A percentile compares a stretch with the other conserved stretches of the same genome.
Evolutionary conservation across 2,329 filamentous ascomycete genomes (phyloP).

Genomic region (Dactylonectria macrodidyma): DNA sequence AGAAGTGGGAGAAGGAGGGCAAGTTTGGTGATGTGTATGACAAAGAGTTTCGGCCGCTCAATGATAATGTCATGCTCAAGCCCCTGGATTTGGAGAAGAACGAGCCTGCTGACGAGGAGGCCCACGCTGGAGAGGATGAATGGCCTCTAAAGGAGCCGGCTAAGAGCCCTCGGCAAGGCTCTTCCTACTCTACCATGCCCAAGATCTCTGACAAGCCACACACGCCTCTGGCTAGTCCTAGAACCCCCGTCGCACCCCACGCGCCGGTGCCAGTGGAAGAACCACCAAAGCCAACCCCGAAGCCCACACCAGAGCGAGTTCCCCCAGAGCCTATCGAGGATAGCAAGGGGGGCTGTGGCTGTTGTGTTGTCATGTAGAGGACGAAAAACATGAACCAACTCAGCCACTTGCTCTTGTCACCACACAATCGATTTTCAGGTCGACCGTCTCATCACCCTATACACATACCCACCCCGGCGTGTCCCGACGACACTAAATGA

Average conservation of each 20-base stretch:
- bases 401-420: background rate
- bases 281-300: conserved; percentile 33
- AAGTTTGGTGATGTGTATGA: conserved; percentile 90
- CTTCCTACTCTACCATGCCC: conserved; percentile 76
- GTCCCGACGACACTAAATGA: conserved; percentile 46
- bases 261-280: conserved; percentile 42
- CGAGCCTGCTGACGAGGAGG: conserved; percentile 29
- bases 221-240: conserved; percentile 61
- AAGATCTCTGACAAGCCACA: conserved; percentile 62
- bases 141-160: conserved; percentile 71
- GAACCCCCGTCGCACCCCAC: conserved; percentile 54
- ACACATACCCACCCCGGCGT: conserved; percentile 34
- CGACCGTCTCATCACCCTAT: background rate
- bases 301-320: conserved; percentile 32
- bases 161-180: conserved; percentile 64
- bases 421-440: conserved; percentile 11
- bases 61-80: conserved; percentile 70
- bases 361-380: conserved; percentile 67
- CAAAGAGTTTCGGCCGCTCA: conserved; percentile 87
- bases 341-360: conserved; percentile 63
- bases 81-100: conserved; percentile 58
- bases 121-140: conserved; percentile 55
- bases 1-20: conserved; percentile 95
- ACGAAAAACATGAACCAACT: background rate
- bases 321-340: conserved; percentile 48